These are phyloP conservation scores for Naegleria gruberi DNA, from an alignment of 208 protist genomes.

Conservation along the genomic window DNA sequence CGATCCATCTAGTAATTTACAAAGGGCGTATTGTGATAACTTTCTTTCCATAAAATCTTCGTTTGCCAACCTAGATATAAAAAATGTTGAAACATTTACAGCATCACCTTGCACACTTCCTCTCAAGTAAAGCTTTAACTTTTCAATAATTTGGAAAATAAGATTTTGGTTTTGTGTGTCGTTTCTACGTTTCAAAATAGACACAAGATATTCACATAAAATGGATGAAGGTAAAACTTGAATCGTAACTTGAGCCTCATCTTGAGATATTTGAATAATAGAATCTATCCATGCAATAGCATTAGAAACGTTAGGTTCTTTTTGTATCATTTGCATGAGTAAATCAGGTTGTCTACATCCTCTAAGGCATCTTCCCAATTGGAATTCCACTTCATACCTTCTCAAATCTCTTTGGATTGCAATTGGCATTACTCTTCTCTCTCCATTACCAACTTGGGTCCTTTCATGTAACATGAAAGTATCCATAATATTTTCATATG, in stretches of 20 bases:
- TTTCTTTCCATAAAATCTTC: neutral
- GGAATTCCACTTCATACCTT: neutral
- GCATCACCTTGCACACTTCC: neutral
- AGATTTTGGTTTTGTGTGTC: neutral
- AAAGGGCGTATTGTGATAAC: neutral
- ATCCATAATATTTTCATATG: neutral
- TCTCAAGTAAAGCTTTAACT: neutral
- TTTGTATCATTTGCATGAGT: neutral
- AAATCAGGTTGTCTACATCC: neutral
- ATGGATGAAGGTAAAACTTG: neutral
- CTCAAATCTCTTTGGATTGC: neutral
- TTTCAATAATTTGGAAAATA: neutral
- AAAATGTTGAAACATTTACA: neutral
- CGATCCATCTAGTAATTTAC: neutral
- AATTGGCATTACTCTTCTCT: neutral
- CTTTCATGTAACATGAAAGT: neutral
- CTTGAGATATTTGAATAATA: neutral
- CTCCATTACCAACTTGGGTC: neutral
- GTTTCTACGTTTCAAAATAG: neutral
- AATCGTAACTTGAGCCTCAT: neutral
- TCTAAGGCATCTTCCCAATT: neutral
- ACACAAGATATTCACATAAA: neutral
- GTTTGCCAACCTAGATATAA: neutral
- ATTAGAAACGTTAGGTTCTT: neutral
- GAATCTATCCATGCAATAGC: neutral